Conservation (phyloP, 805 yeast species). For the Suhomyces kilbournensis region DNA sequence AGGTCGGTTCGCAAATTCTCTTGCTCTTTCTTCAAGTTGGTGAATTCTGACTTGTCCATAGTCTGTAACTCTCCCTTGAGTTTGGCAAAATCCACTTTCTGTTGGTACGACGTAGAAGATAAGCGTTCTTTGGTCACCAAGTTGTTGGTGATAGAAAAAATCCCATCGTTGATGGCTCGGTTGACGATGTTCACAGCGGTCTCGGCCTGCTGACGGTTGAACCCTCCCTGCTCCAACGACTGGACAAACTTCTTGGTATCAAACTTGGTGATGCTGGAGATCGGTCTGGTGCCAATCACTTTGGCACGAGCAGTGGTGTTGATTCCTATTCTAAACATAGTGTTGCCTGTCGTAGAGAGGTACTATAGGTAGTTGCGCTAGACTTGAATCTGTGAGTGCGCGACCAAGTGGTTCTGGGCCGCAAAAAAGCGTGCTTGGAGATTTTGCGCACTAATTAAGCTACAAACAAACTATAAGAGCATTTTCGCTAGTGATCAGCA, state of each 20-base stretch:
- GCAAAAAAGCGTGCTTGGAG: neutral
- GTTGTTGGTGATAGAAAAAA: constrained; percentile 67
- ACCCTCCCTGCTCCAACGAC: constrained; percentile 65
- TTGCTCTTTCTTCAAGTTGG: constrained; percentile 78
- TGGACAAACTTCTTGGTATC: constrained; percentile 76
- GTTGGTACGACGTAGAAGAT: constrained; percentile 85
- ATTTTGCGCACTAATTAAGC: neutral
- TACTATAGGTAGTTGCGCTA: neutral
- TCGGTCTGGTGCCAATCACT: neutral
- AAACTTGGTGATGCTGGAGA: constrained; percentile 45
- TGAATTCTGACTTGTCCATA: constrained; percentile 82
- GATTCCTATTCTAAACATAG: neutral
- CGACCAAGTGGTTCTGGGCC: neutral
- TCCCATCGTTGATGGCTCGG: constrained; percentile 76
- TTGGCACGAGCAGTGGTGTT: neutral
- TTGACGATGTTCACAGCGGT: constrained; percentile 73
- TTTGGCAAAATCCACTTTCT: constrained; percentile 94
- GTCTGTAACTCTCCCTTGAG: constrained; percentile 87
- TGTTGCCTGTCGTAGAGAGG: neutral
- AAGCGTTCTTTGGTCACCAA: constrained; percentile 83
- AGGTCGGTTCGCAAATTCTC: constrained; percentile 80
- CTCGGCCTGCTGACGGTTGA: constrained; percentile 72
- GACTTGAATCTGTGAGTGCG: neutral
- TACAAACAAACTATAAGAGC: neutral
- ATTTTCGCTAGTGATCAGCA: neutral